Base-by-base conservation (phyloP, 768 basidiomycete genomes). In the Lentinula aciculospora region DNA sequence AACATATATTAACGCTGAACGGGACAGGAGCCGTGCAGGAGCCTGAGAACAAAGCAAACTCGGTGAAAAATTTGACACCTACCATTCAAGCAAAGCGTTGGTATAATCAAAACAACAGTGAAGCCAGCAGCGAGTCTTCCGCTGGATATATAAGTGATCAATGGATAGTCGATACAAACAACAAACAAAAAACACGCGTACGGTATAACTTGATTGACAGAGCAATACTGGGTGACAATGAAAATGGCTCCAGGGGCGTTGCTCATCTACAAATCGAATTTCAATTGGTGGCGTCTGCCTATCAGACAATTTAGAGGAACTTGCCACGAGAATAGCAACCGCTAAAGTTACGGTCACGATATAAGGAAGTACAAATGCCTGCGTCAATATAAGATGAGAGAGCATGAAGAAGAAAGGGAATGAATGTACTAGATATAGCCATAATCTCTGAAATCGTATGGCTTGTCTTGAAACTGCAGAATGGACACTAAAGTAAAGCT, bases 401-500 rank as follows among this genome's bases (percentile, higher is more conserved):
- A 19, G 6, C 32, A 53, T 8, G 31, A 15, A 34, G n/a, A 25
- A 23, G n/a, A 44, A 23, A 3, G 17, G 21, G 42, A 21, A 13
- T n/a, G n/a, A n/a, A n/a, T n/a, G 1, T 25, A 32, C 29, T 34
- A 39, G 10, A 53, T 9, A 19, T 25, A 27, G 9, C 36, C 51
- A 31, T 37, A 49, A 15, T 34, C 23, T 53, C 21, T 53, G 51
- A 25, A n/a, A 34, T 21, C 47, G 13, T 19, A 49, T 29, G 3
- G 10, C 36, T 37, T 27, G 19, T 15, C 51, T 21, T 21, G 31
- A 32, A 23, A 53, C 15, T 27, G 51, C 51, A 32, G 51, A 34
- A 27, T 53, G 36, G 17, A 53, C 36, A 25, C 36, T 53, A 39
- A 53, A 37, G 23, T 34, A 53, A 8, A 53, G 51, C 51, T 53